Conservation (phyloP, 2,329 filamentous ascomycete genomes). For the Trichoderma citrinoviride region DNA sequence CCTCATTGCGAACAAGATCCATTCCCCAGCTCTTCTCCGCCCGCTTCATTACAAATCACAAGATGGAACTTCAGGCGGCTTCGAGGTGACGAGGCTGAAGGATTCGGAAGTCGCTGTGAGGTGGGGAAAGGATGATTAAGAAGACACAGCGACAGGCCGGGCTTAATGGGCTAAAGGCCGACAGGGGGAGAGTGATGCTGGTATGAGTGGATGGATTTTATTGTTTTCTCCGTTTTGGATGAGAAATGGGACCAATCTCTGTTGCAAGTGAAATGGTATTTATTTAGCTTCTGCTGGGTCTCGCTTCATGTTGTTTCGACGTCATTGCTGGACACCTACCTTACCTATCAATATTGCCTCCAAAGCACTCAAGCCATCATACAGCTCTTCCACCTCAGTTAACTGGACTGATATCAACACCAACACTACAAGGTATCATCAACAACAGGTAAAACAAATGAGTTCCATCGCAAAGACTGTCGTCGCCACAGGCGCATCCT, state of each 20-base stretch:
- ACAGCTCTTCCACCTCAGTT: background rate
- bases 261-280: background rate
- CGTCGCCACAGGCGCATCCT: conserved; percentile 50
- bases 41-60: conserved; percentile 3
- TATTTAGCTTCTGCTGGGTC: background rate
- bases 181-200: background rate
- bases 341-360: background rate
- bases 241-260: too few species aligned
- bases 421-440: background rate
- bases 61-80: background rate
- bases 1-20: background rate
- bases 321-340: too few species aligned
- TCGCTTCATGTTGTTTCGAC: background rate
- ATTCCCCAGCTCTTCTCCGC: background rate
- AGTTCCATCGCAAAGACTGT: conserved; percentile 46
- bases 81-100: background rate
- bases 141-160: conserved; percentile 4
- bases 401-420: background rate
- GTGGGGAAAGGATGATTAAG: conserved; percentile 2
- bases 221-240: background rate
- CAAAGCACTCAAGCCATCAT: background rate
- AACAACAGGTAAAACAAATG: conserved; percentile 30
- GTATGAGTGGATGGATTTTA: background rate
- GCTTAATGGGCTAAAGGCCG: conserved; percentile 11
- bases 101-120: conserved; percentile 1